Conservation (phyloP, 331 rosid species). For the Phaseolus coccineus region DNA sequence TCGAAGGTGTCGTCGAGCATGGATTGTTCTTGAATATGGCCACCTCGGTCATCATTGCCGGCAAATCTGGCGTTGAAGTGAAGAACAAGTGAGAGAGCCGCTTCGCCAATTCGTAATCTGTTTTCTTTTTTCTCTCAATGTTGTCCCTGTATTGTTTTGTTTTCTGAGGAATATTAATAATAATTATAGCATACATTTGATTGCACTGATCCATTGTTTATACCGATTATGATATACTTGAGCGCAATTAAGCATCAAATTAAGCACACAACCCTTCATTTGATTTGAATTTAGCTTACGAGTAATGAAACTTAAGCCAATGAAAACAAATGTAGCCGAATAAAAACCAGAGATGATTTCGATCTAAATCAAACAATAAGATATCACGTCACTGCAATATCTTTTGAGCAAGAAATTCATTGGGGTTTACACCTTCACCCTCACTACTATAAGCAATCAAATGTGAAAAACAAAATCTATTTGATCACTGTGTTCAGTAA, state of each 20-base stretch:
- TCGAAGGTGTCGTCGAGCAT: slow-evolving; percentile 88
- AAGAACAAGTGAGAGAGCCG: slow-evolving; percentile 54
- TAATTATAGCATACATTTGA: neutral
- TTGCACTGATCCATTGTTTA: neutral
- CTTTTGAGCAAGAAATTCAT: too few relatives aligned
- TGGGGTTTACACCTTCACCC: too few relatives aligned
- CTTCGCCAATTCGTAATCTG: neutral
- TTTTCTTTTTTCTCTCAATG: neutral
- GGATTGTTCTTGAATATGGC: slow-evolving; percentile 86
- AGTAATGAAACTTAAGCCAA: neutral
- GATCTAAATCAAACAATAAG: too few relatives aligned
- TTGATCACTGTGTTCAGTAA: too few relatives aligned
- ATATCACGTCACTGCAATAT: too few relatives aligned
- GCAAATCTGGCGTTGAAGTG: slow-evolving; percentile 65
- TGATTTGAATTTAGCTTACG: too few relatives aligned
- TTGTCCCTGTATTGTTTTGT: neutral
- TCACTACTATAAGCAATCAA: too few relatives aligned
- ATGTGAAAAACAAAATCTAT: too few relatives aligned
- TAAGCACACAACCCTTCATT: too few relatives aligned
- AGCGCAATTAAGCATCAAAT: neutral
- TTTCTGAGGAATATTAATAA: neutral
- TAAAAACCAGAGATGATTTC: too few relatives aligned
- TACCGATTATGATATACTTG: neutral
- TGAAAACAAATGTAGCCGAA: too few relatives aligned
- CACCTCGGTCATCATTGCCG: slow-evolving; percentile 76